These are phyloP conservation scores for Austropuccinia psidii DNA, from an alignment of 1,284 basidiomycete species.

Conservation along the genomic window DNA sequence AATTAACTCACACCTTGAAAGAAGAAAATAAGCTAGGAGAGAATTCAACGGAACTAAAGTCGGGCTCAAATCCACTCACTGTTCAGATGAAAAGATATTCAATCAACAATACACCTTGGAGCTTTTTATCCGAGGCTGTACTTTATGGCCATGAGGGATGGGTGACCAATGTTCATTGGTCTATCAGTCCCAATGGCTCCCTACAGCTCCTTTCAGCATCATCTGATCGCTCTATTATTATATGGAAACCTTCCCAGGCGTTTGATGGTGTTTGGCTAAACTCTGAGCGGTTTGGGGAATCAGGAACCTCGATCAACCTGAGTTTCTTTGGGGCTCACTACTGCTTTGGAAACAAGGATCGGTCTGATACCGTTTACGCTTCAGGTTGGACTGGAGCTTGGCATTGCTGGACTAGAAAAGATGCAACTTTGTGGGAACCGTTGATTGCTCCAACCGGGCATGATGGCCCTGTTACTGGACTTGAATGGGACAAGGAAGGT, in stretches of 20 bases:
- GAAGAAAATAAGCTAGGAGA: constrained; percentile 72
- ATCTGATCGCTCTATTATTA: constrained; percentile 80
- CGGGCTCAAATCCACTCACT: constrained; percentile 63
- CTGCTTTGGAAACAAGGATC: constrained; percentile 46
- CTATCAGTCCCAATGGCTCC: constrained; percentile 41
- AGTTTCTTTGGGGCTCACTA: constrained; percentile 84
- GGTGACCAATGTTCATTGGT: constrained; percentile 76
- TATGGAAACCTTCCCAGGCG: constrained; percentile 66
- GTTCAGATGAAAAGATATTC: constrained; percentile 16
- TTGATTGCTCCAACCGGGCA: constrained; percentile 72
- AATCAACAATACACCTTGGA: constrained; percentile 56
- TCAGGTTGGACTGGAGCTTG: constrained; percentile 90
- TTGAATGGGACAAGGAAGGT: constrained; percentile 74
- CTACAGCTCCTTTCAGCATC: constrained; percentile 73
- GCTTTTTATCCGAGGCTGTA: constrained; percentile 79
- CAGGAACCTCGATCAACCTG: constrained; percentile 69
- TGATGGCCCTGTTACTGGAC: constrained; percentile 63
- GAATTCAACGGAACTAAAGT: constrained; percentile 36
- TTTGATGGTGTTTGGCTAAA: constrained; percentile 66
- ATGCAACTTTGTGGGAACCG: constrained; percentile 59
- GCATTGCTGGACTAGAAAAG: constrained; percentile 62
- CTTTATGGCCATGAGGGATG: constrained; percentile 85
- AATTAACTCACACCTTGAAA: constrained; percentile 59
- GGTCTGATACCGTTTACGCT: constrained; percentile 61
- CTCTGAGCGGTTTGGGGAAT: constrained; percentile 77